A percentile compares a stretch with the other conserved stretches of the same genome.
phyloP scores from a whole-genome alignment of 371 early-diverging fungal genomes.

The Mortierella sp. region DNA sequence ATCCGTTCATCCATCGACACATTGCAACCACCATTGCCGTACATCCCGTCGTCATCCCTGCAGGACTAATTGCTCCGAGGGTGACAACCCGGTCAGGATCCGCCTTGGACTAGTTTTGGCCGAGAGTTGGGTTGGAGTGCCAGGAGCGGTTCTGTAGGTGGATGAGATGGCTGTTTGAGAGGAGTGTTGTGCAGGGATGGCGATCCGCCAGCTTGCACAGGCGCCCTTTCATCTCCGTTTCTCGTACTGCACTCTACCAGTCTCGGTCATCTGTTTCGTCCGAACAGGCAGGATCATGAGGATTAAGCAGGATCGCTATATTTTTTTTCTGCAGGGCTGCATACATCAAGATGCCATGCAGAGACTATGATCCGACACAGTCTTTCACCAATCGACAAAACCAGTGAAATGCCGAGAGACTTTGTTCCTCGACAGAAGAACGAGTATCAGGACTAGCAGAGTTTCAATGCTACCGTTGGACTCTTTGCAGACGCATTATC shows the following conservation, averaged over 20 bases:
- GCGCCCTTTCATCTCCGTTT: not conserved
- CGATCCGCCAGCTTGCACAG: not conserved
- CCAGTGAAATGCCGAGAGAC: not conserved
- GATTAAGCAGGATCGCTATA: not conserved
- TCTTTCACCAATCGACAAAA: not conserved
- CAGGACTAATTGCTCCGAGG: not conserved
- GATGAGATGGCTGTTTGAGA: not conserved
- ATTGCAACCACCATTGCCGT: not conserved
- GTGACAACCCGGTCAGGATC: not conserved
- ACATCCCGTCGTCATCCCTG: not conserved
- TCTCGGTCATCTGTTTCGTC: not conserved
- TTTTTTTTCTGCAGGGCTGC: not conserved
- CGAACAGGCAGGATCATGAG: not conserved
- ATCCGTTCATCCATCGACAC: slow-evolving; percentile 26
- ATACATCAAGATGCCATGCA: not conserved
- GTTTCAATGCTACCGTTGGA: not conserved
- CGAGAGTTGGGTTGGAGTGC: not conserved
- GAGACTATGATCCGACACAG: not conserved
- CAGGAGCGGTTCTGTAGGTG: not conserved
- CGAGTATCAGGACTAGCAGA: not conserved
- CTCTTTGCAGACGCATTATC: not conserved
- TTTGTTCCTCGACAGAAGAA: not conserved
- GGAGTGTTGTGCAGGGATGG: not conserved
- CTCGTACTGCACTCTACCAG: not conserved
- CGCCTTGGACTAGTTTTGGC: not conserved